These are phyloP conservation scores for Protomyces inouyei DNA, from an alignment of 1,139 yeast species.

Conservation along the genomic window DNA sequence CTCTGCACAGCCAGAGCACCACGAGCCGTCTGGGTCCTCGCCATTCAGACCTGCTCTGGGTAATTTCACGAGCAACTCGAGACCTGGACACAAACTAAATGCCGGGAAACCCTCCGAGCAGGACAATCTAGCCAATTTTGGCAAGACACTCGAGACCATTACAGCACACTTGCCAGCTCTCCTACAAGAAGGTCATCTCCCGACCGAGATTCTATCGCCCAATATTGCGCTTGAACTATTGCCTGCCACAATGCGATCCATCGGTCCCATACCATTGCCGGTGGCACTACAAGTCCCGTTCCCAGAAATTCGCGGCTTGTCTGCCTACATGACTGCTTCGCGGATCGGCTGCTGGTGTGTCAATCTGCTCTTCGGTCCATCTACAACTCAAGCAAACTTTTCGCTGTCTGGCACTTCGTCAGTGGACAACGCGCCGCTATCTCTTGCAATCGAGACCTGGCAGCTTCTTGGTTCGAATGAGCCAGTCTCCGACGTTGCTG, in stretches of 20 bases:
- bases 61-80: neutral
- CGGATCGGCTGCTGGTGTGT: constrained; percentile 19
- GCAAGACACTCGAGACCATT: constrained; percentile 12
- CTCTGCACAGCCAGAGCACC: neutral
- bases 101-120: neutral
- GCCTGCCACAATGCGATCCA: constrained; percentile 8
- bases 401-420: neutral
- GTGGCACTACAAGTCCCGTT: neutral
- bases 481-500: neutral
- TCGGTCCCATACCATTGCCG: neutral
- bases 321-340: constrained; percentile 11
- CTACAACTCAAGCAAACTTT: neutral
- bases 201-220: constrained; percentile 8
- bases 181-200: constrained; percentile 11
- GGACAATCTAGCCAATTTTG: constrained; percentile 5
- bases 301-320: constrained; percentile 20
- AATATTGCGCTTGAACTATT: constrained; percentile 10
- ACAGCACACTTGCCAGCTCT: constrained; percentile 13
- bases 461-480: constrained; percentile 1
- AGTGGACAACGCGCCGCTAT: neutral
- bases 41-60: neutral
- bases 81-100: neutral
- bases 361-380: constrained; percentile 2
- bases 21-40: neutral
- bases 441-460: constrained; percentile 5